These are phyloP conservation scores for Mortierella sp. DNA, from an alignment of 371 early-diverging fungal genomes.

Conservation along the genomic window DNA sequence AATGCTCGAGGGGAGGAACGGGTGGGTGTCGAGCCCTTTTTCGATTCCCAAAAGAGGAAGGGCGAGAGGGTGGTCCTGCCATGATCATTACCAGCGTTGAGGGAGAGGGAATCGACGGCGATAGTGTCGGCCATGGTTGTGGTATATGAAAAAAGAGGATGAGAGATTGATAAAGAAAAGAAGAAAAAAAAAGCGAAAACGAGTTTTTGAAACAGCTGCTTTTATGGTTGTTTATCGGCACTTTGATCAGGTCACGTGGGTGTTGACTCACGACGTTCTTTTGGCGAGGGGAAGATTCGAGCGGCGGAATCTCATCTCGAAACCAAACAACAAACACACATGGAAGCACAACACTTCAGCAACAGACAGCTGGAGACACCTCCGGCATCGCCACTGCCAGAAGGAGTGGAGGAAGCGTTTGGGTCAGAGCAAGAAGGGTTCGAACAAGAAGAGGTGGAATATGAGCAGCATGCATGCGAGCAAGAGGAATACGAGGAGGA, in stretches of 20 bases:
- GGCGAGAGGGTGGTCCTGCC: not conserved
- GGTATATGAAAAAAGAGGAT: not conserved
- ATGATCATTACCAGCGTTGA: constrained; percentile 41
- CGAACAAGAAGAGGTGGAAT: not conserved
- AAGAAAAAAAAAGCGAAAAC: constrained; percentile 5
- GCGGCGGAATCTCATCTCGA: not conserved
- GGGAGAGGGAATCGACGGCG: constrained; percentile 50
- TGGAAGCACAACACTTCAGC: not conserved
- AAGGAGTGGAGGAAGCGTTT: not conserved
- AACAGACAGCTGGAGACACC: not conserved
- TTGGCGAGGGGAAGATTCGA: not conserved
- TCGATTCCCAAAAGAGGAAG: not conserved
- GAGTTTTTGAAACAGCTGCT: not conserved
- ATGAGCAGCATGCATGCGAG: not conserved
- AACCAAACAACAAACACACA: not conserved
- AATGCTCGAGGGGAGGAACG: not conserved
- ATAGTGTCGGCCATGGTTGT: constrained; percentile 51
- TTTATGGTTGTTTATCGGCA: constrained; percentile 1
- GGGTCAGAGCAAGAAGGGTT: not conserved
- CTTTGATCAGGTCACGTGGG: constrained; percentile 18
- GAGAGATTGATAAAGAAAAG: constrained; percentile 4
- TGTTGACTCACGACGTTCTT: constrained; percentile 19
- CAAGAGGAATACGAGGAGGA: not conserved
- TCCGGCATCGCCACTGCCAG: not conserved
- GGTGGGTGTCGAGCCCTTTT: not conserved